phyloP scores from a whole-genome alignment of 139 green algal species.

The Astrephomene gubernaculifera region DNA sequence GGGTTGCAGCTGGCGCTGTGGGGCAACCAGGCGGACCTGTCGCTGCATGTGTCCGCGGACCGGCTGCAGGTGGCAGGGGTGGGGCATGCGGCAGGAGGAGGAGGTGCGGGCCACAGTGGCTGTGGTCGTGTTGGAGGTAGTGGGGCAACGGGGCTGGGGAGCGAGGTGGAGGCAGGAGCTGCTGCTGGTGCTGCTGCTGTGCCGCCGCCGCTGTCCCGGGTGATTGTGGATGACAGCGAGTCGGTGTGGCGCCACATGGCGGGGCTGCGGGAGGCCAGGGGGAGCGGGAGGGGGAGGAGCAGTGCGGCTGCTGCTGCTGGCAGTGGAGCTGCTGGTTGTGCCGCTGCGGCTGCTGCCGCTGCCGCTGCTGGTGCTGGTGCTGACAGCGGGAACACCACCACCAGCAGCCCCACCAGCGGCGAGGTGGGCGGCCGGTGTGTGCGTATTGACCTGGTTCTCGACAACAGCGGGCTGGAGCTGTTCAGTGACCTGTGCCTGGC shows the following conservation, averaged over 20 bases:
- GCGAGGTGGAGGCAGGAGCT: too few species aligned
- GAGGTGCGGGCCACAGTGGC: too few species aligned
- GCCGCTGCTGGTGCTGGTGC: too few species aligned
- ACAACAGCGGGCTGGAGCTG: constrained; percentile 69
- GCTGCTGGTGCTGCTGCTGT: not conserved
- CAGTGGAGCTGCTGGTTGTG: not conserved
- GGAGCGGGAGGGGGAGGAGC: too few species aligned
- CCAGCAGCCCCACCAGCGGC: too few species aligned
- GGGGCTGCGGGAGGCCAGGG: not conserved
- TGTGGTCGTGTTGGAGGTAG: too few species aligned
- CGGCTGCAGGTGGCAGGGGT: too few species aligned
- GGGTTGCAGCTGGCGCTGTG: constrained; percentile 47
- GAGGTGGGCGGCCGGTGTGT: not conserved
- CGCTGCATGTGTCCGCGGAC: constrained; percentile 48
- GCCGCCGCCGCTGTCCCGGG: not conserved
- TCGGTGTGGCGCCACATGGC: constrained; percentile 45
- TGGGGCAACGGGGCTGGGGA: too few species aligned
- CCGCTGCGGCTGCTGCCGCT: not conserved
- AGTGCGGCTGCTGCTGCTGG: not conserved
- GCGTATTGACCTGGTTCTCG: constrained; percentile 54
- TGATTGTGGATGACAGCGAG: constrained; percentile 61
- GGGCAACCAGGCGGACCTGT: constrained; percentile 69
- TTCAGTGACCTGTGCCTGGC: constrained; percentile 61
- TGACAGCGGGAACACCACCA: too few species aligned
- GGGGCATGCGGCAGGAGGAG: too few species aligned